These are phyloP conservation scores for Adansonia grandidieri DNA, from an alignment of 441 rosid genomes.

Conservation along the genomic window DNA sequence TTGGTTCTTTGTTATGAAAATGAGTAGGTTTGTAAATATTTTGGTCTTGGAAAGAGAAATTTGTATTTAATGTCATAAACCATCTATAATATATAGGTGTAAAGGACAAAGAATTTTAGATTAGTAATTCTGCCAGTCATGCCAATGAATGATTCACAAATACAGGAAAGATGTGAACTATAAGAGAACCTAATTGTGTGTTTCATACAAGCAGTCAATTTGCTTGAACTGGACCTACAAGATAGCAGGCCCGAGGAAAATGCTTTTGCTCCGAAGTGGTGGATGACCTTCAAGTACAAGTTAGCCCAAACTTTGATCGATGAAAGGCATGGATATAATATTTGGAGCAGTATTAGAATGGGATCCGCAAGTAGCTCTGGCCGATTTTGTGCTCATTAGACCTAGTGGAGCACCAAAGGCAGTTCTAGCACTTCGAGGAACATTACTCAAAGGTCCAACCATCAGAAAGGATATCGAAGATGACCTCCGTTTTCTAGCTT, in stretches of 20 bases:
- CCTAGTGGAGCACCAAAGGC: constrained; percentile 94
- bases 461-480: constrained; percentile 83
- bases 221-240: constrained; percentile 58
- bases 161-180: background rate
- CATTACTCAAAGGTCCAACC: constrained; percentile 76
- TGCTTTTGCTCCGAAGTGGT: constrained; percentile 92
- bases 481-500: constrained; percentile 90
- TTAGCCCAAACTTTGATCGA: constrained; percentile 66
- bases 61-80: too few relatives aligned
- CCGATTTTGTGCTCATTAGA: constrained; percentile 71
- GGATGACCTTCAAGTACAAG: constrained; percentile 86
- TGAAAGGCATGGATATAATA: constrained; percentile 77
- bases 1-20: too few relatives aligned
- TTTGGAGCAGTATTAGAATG: constrained; percentile 90
- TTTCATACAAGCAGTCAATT: background rate
- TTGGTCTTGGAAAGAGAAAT: too few relatives aligned
- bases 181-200: background rate
- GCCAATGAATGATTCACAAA: background rate
- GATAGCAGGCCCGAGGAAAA: constrained; percentile 65
- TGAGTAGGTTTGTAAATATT: too few relatives aligned
- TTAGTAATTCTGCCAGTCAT: too few relatives aligned
- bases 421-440: constrained; percentile 80
- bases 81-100: too few relatives aligned
- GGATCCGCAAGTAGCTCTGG: constrained; percentile 83
- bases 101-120: too few relatives aligned